Conservation (phyloP, 768 basidiomycete genomes). For the Rhodotorula graminis region DNA sequence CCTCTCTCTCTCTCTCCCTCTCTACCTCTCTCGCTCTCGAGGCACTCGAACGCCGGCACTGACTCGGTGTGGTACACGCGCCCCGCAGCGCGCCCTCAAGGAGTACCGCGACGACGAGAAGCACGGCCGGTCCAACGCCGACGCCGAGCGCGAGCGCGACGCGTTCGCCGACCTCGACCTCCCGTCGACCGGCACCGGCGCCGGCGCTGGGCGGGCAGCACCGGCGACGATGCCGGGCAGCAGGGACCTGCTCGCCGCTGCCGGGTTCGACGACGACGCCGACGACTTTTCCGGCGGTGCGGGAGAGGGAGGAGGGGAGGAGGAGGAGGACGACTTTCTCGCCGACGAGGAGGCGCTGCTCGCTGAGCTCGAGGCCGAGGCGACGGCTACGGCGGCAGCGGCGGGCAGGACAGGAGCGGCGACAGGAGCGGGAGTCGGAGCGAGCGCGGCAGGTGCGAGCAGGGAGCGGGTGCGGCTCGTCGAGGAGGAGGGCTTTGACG, state of each 20-base stretch:
- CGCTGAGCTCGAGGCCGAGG: neutral
- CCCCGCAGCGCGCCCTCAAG: conserved; percentile 24
- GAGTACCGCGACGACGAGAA: conserved; percentile 43
- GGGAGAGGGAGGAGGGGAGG: neutral
- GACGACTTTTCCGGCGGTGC: neutral
- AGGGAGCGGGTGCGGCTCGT: neutral
- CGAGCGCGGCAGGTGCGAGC: neutral
- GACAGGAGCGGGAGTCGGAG: neutral
- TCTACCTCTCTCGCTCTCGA: no score
- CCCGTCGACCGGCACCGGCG: neutral
- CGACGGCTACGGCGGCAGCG: no score
- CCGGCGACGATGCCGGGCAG: neutral
- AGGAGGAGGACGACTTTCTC: conserved; percentile 23
- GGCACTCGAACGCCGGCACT: no score
- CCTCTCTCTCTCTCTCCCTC: conserved; percentile 28
- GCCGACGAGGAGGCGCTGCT: conserved; percentile 19
- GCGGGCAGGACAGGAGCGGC: neutral
- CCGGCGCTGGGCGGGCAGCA: neutral
- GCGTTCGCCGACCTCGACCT: conserved; percentile 47
- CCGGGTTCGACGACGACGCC: neutral
- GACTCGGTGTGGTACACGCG: no score
- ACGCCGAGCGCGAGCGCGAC: conserved; percentile 45
- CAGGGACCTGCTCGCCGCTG: neutral
- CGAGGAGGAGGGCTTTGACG: neutral
- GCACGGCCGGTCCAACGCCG: conserved; percentile 49